Evolutionary conservation across 164 flowering plant species (phyloP), one percentile per base, ranked within the genome.

Genomic region (Brasenia schreberi): DNA sequence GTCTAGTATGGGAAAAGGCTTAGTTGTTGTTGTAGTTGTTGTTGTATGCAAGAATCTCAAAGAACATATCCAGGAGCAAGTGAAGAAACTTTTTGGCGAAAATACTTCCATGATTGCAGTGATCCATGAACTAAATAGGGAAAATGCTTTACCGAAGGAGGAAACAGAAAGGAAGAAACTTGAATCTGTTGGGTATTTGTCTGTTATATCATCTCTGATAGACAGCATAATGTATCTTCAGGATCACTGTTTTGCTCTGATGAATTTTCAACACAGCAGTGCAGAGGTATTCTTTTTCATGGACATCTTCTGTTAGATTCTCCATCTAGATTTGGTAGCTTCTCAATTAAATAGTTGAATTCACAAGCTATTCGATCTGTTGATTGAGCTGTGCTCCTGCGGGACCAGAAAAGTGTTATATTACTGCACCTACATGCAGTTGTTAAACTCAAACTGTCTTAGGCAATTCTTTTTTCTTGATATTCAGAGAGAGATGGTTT

Each of bases 191-290:
- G 81, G 86, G 19, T 84, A 84, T 78, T 76, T 64, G 68, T 89
- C 89, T 33, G 74, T 74, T 6, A 76, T 87, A 19, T 71, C 68
- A 64, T 86, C 90, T 49, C 73, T 89, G 61, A 79, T 60, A 68
- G 87, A 84, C 23, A 75, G 74, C 68, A 67, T 91, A 65, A 65
- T 74, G 42, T 81, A 83, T 42, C 86, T 94, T 52, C 90, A 89
- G 81, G 76, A 70, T 12, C 82, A 14, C 10, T 49, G 56, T 14
- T 49, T 49, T 49, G 16, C 56, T 49, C 16, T 5, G 56, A 49
- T 49, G 56, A 14, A 0, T 9, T 9, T 49, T 3, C 56, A 49
- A 14, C 56, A 49, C 10, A 9, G 56, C 56, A 49, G 10, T 5
- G 12, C 56, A 49, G 56, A 49, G 56, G 56, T 49, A 7, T 49